Percentiles rank a stretch among this genome's conserved stretches.
Evolutionary conservation across 306 rosid species (phyloP).

Genomic region (Aeschynomene evenia): DNA sequence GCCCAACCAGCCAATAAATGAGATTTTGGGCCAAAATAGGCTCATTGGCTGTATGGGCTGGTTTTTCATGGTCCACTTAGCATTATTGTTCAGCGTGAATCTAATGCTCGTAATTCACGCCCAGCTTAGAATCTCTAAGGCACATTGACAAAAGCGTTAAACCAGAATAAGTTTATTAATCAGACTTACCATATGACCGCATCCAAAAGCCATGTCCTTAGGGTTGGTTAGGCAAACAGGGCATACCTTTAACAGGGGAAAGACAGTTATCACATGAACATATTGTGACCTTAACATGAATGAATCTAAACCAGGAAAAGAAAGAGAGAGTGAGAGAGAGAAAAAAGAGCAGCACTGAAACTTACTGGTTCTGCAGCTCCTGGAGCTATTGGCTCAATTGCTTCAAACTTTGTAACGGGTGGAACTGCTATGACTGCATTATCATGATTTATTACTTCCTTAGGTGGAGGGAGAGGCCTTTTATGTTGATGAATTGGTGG

Average conservation of each 20-base stretch:
- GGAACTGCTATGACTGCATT: conserved; percentile 47
- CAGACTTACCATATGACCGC: conserved; percentile 85
- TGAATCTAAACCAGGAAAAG: conserved; percentile 5
- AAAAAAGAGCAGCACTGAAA: conserved; percentile 7
- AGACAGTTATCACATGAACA: conserved; percentile 23
- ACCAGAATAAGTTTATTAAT: conserved; percentile 15
- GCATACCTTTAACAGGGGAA: conserved; percentile 60
- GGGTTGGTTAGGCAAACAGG: conserved; percentile 90
- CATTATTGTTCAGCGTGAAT: too few relatives aligned
- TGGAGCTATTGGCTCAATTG: conserved; percentile 49
- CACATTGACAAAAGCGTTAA: not conserved
- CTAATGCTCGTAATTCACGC: too few relatives aligned
- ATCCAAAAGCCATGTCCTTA: conserved; percentile 96
- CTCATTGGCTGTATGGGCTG: too few relatives aligned
- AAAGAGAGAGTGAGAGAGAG: not conserved
- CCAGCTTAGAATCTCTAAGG: not conserved
- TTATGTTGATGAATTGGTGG: conserved; percentile 34
- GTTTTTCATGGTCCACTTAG: too few relatives aligned
- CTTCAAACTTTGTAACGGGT: conserved; percentile 21
- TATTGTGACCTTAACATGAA: conserved; percentile 2
- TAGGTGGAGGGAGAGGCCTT: conserved; percentile 83
- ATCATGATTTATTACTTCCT: conserved; percentile 66
- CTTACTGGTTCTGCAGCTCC: conserved; percentile 59
- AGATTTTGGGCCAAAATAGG: too few relatives aligned
- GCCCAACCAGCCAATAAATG: too few relatives aligned